A percentile compares a stretch with the other conserved stretches of the same genome.
phyloP scores from a whole-genome alignment of 2,329 filamentous ascomycete genomes.

The Pleoardoris graminearum region DNA sequence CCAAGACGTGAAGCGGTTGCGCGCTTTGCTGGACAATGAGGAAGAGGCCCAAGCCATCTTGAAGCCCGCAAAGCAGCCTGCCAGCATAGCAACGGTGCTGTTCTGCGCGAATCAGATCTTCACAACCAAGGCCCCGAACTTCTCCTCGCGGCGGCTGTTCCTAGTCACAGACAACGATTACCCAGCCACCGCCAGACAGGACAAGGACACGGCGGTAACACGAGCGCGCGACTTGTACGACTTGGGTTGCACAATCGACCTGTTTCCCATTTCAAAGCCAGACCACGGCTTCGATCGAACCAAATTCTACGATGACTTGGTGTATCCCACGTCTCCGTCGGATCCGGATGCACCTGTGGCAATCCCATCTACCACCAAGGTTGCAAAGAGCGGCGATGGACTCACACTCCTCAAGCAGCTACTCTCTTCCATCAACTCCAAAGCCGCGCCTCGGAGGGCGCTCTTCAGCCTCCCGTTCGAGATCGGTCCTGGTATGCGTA shows the following conservation, averaged over 20 bases:
- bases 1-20: slow-evolving; percentile 79
- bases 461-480: slow-evolving; percentile 89
- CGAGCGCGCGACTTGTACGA: slow-evolving; percentile 95
- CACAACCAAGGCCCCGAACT: slow-evolving; percentile 91
- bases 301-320: slow-evolving; percentile 95
- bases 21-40: slow-evolving; percentile 75
- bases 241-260: slow-evolving; percentile 84
- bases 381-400: slow-evolving; percentile 72
- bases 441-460: slow-evolving; percentile 80
- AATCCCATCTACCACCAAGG: slow-evolving; percentile 58
- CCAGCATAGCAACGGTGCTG: slow-evolving; percentile 84
- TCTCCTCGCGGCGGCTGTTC: slow-evolving; percentile 89
- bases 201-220: slow-evolving; percentile 76
- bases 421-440: slow-evolving; percentile 86
- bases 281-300: slow-evolving; percentile 75
- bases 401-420: slow-evolving; percentile 78
- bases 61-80: slow-evolving; percentile 67
- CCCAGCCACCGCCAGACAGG: slow-evolving; percentile 70
- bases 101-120: slow-evolving; percentile 98
- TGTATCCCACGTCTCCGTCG: slow-evolving; percentile 71
- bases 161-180: slow-evolving; percentile 94
- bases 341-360: slow-evolving; percentile 69
- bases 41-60: slow-evolving; percentile 72
- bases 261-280: slow-evolving; percentile 81
- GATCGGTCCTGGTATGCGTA: slow-evolving; percentile 78